A percentile compares a stretch with the other conserved stretches of the same genome.
phyloP scores from a whole-genome alignment of 306 rosid species.

The Glycine latifolia region DNA sequence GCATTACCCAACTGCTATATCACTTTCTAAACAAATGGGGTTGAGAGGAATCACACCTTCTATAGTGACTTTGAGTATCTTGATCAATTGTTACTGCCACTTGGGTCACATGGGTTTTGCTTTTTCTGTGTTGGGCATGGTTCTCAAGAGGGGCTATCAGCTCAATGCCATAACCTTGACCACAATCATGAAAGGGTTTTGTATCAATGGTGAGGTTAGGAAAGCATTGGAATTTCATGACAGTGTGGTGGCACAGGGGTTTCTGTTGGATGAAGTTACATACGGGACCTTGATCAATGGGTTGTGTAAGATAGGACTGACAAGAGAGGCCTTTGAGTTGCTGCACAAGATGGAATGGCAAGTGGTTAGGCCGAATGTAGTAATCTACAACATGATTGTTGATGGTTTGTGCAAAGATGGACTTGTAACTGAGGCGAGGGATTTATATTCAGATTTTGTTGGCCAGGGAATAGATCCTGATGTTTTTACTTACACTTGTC shows the following conservation, averaged over 20 bases:
- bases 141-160: slow-evolving; percentile 47
- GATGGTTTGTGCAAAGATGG: slow-evolving; percentile 53
- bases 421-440: slow-evolving; percentile 38
- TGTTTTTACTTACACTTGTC: slow-evolving; percentile 48
- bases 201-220: slow-evolving; percentile 34
- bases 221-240: slow-evolving; percentile 45
- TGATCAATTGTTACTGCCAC: slow-evolving; percentile 52
- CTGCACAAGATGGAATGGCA: slow-evolving; percentile 36
- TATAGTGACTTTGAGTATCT: slow-evolving; percentile 39
- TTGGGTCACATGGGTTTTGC: slow-evolving; percentile 48
- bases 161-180: slow-evolving; percentile 36
- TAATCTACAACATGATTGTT: slow-evolving; percentile 47
- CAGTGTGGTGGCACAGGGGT: slow-evolving; percentile 25
- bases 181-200: slow-evolving; percentile 47
- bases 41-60: slow-evolving; percentile 39
- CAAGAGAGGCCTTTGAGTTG: slow-evolving; percentile 32
- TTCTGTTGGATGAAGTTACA: slow-evolving; percentile 35
- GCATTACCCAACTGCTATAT: slow-evolving; percentile 34
- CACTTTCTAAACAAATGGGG: slow-evolving; percentile 39
- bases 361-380: slow-evolving; percentile 30
- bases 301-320: slow-evolving; percentile 39
- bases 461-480: slow-evolving; percentile 40
- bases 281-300: slow-evolving; percentile 52
- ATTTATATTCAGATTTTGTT: slow-evolving; percentile 40
- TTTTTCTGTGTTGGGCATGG: slow-evolving; percentile 42